Percentiles rank a stretch among this genome's conserved stretches.
Conservation (phyloP, 2,329 filamentous ascomycete genomes). For the Lachnellula arida region DNA sequence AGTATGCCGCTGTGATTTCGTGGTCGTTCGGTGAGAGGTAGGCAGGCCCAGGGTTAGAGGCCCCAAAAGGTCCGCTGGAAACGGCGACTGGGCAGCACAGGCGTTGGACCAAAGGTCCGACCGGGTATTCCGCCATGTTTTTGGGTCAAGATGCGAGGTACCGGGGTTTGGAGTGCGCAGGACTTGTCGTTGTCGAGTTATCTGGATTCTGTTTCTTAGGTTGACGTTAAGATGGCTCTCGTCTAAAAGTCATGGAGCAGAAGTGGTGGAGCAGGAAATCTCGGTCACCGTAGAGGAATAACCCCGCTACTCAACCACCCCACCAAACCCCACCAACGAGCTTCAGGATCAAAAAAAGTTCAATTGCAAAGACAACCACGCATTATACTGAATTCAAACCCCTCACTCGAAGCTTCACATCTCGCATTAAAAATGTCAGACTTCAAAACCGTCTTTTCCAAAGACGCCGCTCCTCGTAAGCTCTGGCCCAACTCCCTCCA, state of each 20-base stretch:
- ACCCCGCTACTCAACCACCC: neutral
- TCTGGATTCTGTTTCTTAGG: constrained; percentile 15
- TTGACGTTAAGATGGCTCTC: constrained; percentile 28
- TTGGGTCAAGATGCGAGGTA: neutral
- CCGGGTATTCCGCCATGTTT: constrained; percentile 20
- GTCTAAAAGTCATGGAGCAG: constrained; percentile 4
- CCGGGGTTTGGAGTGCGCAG: neutral
- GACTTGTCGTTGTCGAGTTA: constrained; percentile 17
- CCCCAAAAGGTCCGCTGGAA: neutral
- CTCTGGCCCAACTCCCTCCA: neutral
- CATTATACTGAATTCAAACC: neutral
- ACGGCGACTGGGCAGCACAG: neutral
- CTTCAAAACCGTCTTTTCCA: constrained; percentile 30
- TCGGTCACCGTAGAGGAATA: neutral
- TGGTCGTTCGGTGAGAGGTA: neutral
- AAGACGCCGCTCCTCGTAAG: constrained; percentile 33
- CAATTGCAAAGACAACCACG: neutral
- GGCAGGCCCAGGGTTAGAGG: neutral
- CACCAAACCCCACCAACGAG: constrained; percentile 2
- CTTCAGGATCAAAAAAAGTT: neutral
- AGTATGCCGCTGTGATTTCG: neutral
- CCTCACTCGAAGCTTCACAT: neutral
- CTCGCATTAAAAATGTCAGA: constrained; percentile 27
- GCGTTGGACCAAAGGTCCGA: constrained; percentile 15
- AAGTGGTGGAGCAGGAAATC: neutral